A percentile compares a stretch with the other conserved stretches of the same genome.
These are phyloP conservation scores for Hymenoscyphus infarciens DNA, from an alignment of 2,329 filamentous ascomycete species.

Conservation along the genomic window DNA sequence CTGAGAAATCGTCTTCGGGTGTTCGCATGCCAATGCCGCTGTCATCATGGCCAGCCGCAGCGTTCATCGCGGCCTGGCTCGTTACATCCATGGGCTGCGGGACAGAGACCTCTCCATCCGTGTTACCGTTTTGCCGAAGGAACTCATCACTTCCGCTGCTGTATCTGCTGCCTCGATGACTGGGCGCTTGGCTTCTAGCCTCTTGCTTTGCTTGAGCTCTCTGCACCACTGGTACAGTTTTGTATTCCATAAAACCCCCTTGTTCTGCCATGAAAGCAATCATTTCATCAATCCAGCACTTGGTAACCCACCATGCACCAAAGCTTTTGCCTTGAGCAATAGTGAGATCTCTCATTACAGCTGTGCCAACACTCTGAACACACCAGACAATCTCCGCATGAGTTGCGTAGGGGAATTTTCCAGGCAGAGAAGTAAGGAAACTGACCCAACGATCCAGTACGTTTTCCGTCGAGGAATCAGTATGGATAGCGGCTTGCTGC, in stretches of 20 bases:
- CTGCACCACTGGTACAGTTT: slow-evolving; percentile 38
- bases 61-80: slow-evolving; percentile 44
- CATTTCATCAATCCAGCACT: slow-evolving; percentile 96
- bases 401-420: slow-evolving; percentile 69
- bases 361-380: slow-evolving; percentile 70
- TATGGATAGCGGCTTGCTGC: slow-evolving; percentile 38
- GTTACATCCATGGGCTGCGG: slow-evolving; percentile 37
- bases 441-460: slow-evolving; percentile 75
- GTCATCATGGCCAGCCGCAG: slow-evolving; percentile 59
- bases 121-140: slow-evolving; percentile 25
- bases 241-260: slow-evolving; percentile 76
- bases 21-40: slow-evolving; percentile 71
- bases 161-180: slow-evolving; percentile 30
- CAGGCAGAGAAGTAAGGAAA: slow-evolving; percentile 66
- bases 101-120: slow-evolving; percentile 20
- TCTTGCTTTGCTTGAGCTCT: slow-evolving; percentile 25
- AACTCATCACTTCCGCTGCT: slow-evolving; percentile 35
- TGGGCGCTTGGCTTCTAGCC: slow-evolving; percentile 24
- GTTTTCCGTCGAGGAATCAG: slow-evolving; percentile 52
- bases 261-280: slow-evolving; percentile 83
- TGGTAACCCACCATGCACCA: slow-evolving; percentile 91
- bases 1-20: slow-evolving; percentile 60
- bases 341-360: slow-evolving; percentile 77
- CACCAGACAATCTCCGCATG: slow-evolving; percentile 72
- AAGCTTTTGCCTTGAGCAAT: slow-evolving; percentile 76